Evolutionary conservation across 140 eudicot species (phyloP).

Genomic region (Flaveria floridana): DNA sequence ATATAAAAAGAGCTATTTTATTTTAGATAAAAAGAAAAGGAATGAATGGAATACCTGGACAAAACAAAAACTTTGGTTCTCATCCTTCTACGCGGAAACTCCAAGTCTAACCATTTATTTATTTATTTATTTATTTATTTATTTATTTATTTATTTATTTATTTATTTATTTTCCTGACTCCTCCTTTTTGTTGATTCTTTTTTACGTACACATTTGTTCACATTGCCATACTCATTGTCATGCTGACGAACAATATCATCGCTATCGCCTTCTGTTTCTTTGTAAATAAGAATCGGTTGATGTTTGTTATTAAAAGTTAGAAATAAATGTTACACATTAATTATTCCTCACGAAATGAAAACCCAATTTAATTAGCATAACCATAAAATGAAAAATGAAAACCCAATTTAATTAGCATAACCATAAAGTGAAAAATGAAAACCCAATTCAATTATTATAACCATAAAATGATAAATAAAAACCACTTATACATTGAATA

Average conservation of each 20-base stretch:
- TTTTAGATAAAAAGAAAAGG: neutral
- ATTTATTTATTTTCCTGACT: neutral
- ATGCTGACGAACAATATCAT: slow-evolving; percentile 31
- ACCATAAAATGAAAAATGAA: no score
- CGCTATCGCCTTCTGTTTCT: neutral
- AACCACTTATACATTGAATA: no score
- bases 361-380: no score
- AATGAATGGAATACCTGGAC: slow-evolving; percentile 28
- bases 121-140: neutral
- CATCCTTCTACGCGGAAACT: slow-evolving; percentile 91
- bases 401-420: no score
- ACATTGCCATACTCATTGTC: slow-evolving; percentile 27
- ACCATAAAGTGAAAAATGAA: no score
- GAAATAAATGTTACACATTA: no score
- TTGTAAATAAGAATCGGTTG: neutral
- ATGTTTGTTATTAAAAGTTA: no score
- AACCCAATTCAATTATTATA: no score
- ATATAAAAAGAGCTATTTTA: neutral
- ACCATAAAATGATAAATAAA: no score
- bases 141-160: neutral
- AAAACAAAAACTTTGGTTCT: slow-evolving; percentile 26
- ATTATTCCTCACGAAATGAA: no score
- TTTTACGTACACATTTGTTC: slow-evolving; percentile 38
- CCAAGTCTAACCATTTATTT: slow-evolving; percentile 13
- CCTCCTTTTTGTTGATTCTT: neutral